Evolutionary conservation across 2,329 filamentous ascomycete genomes (phyloP).

Genomic region (Pseudogymnoascus sp.): DNA sequence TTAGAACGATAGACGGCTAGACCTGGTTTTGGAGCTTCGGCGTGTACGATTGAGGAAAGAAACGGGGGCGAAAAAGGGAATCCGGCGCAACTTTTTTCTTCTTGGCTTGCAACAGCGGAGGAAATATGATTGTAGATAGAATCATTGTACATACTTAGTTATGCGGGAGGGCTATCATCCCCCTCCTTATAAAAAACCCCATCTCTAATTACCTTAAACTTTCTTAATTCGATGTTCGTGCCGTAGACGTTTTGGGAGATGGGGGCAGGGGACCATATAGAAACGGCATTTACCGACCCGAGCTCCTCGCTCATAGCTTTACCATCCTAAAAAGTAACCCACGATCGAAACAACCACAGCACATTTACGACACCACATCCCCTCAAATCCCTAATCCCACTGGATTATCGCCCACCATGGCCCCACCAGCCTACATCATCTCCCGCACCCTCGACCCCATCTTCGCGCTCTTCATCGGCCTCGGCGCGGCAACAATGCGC

Average conservation of each 20-base stretch:
- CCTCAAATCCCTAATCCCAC: not conserved
- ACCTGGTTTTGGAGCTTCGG: constrained; percentile 6
- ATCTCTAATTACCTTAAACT: not conserved
- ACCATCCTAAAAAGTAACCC: not conserved
- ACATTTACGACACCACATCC: constrained; percentile 3
- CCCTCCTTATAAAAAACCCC: not conserved
- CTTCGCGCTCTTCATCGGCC: constrained; percentile 46
- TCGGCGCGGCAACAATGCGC: constrained; percentile 44
- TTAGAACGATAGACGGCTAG: constrained; percentile 7
- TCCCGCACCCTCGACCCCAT: constrained; percentile 44
- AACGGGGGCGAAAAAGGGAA: not conserved
- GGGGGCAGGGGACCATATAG: not conserved
- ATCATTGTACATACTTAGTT: constrained; percentile 7
- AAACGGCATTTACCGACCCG: not conserved
- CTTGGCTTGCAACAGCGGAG: not conserved
- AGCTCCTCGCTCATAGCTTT: not conserved
- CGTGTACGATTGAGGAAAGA: constrained; percentile 2
- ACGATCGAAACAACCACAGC: constrained; percentile 8
- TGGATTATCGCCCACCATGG: constrained; percentile 19
- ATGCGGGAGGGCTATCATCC: not conserved
- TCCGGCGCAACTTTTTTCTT: not conserved
- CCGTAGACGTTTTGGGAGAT: not conserved
- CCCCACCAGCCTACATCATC: constrained; percentile 25
- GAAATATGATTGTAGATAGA: constrained; percentile 8
- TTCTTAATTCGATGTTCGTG: not conserved